Evolutionary conservation across 2,329 filamentous ascomycete species (phyloP).

Genomic region (Aureobasidium sp.): DNA sequence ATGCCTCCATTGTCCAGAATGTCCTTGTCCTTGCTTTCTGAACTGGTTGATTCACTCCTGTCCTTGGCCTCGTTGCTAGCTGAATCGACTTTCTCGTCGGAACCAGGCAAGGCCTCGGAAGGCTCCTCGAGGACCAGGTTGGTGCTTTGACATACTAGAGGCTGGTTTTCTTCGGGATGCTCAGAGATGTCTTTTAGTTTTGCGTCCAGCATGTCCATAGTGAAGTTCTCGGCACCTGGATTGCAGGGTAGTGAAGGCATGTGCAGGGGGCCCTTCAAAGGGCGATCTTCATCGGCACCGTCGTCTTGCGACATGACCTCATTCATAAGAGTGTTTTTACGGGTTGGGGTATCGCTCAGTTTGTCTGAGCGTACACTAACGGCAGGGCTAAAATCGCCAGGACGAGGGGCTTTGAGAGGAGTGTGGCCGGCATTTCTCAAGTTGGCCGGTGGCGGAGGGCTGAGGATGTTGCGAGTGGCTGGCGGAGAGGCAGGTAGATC

Average conservation of each 20-base stretch:
- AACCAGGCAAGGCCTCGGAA: neutral
- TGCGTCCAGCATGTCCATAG: constrained; percentile 27
- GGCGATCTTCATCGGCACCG: constrained; percentile 27
- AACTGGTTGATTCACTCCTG: neutral
- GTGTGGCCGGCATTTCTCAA: constrained; percentile 29
- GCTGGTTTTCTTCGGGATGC: constrained; percentile 27
- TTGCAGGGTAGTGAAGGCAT: constrained; percentile 30
- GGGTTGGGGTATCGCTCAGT: constrained; percentile 31
- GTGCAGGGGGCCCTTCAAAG: constrained; percentile 29
- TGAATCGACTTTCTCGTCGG: constrained; percentile 8
- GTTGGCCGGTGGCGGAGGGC: constrained; percentile 28
- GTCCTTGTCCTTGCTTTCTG: neutral
- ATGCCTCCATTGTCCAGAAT: constrained; percentile 25
- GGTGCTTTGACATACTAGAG: constrained; percentile 23
- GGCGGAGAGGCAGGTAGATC: constrained; percentile 27
- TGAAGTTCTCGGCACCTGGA: constrained; percentile 30
- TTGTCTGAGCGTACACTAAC: constrained; percentile 21
- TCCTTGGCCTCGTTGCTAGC: neutral
- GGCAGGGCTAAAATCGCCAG: constrained; percentile 23
- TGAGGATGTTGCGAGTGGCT: constrained; percentile 20
- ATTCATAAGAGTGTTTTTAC: constrained; percentile 31
- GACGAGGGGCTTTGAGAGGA: constrained; percentile 25
- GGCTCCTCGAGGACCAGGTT: neutral
- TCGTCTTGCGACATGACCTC: constrained; percentile 21
- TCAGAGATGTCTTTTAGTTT: constrained; percentile 28